phyloP scores from a whole-genome alignment of 2,329 filamentous ascomycete species.

The Hymenoscyphus infarciens region DNA sequence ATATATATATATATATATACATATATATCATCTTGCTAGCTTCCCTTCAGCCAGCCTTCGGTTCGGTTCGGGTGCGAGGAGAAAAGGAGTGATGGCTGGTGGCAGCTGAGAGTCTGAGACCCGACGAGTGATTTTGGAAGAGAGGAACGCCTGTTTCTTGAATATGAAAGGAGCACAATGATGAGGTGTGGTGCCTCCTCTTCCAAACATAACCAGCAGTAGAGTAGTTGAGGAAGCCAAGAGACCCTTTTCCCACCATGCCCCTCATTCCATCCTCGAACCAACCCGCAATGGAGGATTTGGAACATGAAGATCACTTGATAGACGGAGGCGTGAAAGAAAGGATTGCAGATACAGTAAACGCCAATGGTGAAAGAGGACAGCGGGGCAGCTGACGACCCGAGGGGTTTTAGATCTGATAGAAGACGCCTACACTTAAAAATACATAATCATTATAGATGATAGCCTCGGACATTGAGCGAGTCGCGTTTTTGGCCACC shows the following conservation, averaged over 20 bases:
- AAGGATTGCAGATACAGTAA: background rate
- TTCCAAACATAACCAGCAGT: background rate
- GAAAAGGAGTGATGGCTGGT: background rate
- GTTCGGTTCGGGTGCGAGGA: background rate
- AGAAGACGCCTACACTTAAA: background rate
- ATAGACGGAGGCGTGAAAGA: background rate
- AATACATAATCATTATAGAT: background rate
- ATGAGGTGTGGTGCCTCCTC: background rate
- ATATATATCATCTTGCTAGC: too few relatives aligned
- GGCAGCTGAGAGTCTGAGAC: too few relatives aligned
- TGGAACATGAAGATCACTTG: background rate
- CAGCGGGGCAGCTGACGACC: background rate
- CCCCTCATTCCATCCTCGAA: background rate
- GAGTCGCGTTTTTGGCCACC: background rate
- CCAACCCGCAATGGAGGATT: conserved; percentile 1
- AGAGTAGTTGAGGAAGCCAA: conserved; percentile 3
- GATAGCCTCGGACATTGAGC: background rate
- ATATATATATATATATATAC: too few relatives aligned
- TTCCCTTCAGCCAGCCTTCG: background rate
- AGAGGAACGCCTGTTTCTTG: background rate
- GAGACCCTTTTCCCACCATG: conserved; percentile 1
- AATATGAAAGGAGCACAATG: background rate
- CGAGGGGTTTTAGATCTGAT: background rate
- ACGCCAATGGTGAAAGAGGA: background rate
- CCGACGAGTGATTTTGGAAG: background rate